Conservation (phyloP, 495 filamentous ascomycete species). For the Penicillium dipodomyicola region DNA sequence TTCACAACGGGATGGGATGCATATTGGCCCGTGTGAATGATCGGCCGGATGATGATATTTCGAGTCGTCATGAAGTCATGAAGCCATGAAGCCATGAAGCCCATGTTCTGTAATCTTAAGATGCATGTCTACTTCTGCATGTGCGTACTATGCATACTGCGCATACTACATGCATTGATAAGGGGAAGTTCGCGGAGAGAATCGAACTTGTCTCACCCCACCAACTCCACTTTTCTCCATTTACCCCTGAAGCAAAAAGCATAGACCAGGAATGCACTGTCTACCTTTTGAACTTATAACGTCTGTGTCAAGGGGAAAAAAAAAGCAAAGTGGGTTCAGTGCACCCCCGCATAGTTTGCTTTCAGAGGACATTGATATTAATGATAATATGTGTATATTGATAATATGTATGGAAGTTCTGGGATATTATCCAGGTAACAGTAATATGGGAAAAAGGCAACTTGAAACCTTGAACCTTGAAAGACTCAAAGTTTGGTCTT, state of each 20-base stretch:
- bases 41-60: slow-evolving; percentile 8
- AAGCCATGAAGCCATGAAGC: not conserved
- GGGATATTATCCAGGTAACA: too few species aligned
- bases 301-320: not conserved
- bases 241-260: slow-evolving; percentile 9
- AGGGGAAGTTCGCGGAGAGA: not conserved
- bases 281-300: not conserved
- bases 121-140: not conserved
- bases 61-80: not conserved
- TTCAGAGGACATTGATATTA: not conserved
- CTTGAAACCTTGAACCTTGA: too few species aligned
- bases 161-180: not conserved
- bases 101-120: not conserved
- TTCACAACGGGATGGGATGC: slow-evolving; percentile 27
- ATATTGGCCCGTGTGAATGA: slow-evolving; percentile 26
- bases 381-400: not conserved
- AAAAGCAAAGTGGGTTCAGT: not conserved
- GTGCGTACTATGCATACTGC: not conserved
- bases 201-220: not conserved
- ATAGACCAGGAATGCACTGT: slow-evolving; percentile 6
- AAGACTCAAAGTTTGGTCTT: slow-evolving; percentile 1
- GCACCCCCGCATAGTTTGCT: slow-evolving; percentile 18
- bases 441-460: too few species aligned
- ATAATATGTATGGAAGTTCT: too few species aligned
- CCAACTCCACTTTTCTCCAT: not conserved